phyloP scores from a whole-genome alignment of 1,139 yeast species.

The Kodamaea anthophila region DNA sequence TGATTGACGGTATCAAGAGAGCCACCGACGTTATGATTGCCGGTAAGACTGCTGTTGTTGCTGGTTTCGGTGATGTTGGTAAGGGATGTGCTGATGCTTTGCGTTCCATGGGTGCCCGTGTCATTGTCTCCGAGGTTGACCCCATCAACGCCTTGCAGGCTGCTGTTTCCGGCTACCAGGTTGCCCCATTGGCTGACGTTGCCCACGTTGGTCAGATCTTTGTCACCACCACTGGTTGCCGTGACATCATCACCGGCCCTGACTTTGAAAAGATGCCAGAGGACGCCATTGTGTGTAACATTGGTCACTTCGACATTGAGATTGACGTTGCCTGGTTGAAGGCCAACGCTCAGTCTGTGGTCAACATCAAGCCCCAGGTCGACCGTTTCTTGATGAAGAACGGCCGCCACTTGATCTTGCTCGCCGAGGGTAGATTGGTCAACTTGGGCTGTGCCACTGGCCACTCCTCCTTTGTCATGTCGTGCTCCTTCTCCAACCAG shows the following conservation, averaged over 20 bases:
- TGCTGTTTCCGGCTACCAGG: conserved; percentile 99
- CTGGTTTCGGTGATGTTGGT: conserved; percentile 99
- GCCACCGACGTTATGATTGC: conserved; percentile 99
- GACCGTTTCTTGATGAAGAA: conserved; percentile 90
- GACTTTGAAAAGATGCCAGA: conserved; percentile 95
- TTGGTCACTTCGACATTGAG: conserved; percentile 99
- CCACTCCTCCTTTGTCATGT: conserved; percentile 98
- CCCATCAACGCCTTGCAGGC: conserved; percentile 99
- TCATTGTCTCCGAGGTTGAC: conserved; percentile 93
- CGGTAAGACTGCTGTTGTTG: conserved; percentile 98
- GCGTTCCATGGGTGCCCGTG: conserved; percentile 99
- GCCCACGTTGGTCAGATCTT: conserved; percentile 93
- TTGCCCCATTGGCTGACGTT: conserved; percentile 92
- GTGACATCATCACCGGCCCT: conserved; percentile 89
- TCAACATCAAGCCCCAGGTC: conserved; percentile 98
- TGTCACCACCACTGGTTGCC: conserved; percentile 99
- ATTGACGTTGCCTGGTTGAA: conserved; percentile 98
- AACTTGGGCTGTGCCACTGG: conserved; percentile 99
- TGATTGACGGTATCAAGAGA: conserved; percentile 98
- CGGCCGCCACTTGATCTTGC: conserved; percentile 93
- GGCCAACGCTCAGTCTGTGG: conserved; percentile 82
- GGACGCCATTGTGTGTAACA: conserved; percentile 99
- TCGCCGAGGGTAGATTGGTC: conserved; percentile 99
- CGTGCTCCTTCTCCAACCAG: conserved; percentile 99
- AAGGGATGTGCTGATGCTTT: conserved; percentile 99